These are phyloP conservation scores for Chlorella vulgaris DNA, from an alignment of 139 green algal genomes.

Conservation along the genomic window DNA sequence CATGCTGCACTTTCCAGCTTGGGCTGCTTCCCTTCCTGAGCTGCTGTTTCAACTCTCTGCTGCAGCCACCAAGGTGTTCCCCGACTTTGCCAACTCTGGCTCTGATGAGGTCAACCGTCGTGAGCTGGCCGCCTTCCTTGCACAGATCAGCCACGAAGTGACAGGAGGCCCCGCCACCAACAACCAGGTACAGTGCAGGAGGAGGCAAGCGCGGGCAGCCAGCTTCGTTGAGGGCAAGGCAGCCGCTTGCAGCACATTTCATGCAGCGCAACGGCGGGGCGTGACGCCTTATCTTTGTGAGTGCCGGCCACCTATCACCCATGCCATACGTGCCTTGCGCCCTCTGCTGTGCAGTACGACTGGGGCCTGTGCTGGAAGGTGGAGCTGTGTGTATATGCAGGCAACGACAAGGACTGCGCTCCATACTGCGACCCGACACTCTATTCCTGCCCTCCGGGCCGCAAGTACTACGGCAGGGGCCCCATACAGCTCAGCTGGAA, in stretches of 20 bases:
- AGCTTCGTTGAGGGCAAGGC: no score
- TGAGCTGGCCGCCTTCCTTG: slow-evolving; percentile 41
- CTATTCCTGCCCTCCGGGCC: background rate
- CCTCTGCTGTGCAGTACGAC: no score
- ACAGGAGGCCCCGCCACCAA: slow-evolving; percentile 5
- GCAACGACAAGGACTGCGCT: background rate
- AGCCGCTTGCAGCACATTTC: no score
- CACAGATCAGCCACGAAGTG: slow-evolving; percentile 37
- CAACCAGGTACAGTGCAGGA: no score
- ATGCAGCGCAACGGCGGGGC: no score
- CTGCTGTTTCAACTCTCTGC: background rate
- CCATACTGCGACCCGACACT: background rate
- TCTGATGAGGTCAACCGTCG: slow-evolving; percentile 18
- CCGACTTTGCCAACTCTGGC: slow-evolving; percentile 8
- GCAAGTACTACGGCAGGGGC: slow-evolving; percentile 36
- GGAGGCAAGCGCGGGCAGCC: no score
- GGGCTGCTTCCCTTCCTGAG: no score
- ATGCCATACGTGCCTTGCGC: no score
- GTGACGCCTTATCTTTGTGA: no score
- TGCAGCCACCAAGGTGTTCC: slow-evolving; percentile 20
- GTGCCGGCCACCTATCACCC: no score
- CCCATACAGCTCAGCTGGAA: slow-evolving; percentile 33
- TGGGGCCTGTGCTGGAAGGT: slow-evolving; percentile 5
- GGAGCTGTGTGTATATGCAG: background rate
- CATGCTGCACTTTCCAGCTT: no score